Evolutionary conservation across 129 eudicot species (phyloP).

Genomic region (Flaveria linearis): DNA sequence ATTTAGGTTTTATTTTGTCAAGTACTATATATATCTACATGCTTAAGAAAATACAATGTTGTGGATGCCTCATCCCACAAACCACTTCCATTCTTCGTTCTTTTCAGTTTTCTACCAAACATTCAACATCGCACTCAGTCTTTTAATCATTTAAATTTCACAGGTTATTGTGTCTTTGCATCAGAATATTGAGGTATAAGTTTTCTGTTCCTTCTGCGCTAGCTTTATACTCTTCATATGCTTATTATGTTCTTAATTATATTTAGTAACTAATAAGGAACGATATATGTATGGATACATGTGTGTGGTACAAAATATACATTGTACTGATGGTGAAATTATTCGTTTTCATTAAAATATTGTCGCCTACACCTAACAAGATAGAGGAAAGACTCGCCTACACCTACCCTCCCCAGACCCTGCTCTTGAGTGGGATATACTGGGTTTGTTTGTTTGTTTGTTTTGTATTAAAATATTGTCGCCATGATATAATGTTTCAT

Average conservation of each 20-base stretch:
- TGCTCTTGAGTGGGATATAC: too few species aligned
- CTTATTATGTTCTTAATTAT: slow-evolving; percentile 13
- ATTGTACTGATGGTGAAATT: neutral
- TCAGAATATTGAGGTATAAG: slow-evolving; percentile 57
- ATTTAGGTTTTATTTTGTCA: neutral
- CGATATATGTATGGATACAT: neutral
- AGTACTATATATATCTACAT: neutral
- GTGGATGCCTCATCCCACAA: neutral
- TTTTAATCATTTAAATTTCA: slow-evolving; percentile 17
- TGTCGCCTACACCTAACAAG: too few species aligned
- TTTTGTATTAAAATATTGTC: neutral
- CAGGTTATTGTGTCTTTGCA: slow-evolving; percentile 65
- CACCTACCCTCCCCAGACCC: too few species aligned
- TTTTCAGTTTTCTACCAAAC: neutral
- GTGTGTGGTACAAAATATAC: neutral
- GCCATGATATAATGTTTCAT: neutral
- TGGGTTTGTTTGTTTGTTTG: too few species aligned
- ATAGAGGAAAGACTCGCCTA: too few species aligned
- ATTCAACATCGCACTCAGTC: neutral
- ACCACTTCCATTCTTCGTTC: neutral
- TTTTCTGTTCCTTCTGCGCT: slow-evolving; percentile 2
- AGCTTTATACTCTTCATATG: neutral
- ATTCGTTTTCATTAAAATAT: neutral
- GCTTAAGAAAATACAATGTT: neutral
- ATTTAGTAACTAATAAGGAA: neutral